A percentile compares a stretch with the other conserved stretches of the same genome.
Evolutionary conservation across 768 basidiomycete genomes (phyloP).

Genomic region (Kondoa malvinella): DNA sequence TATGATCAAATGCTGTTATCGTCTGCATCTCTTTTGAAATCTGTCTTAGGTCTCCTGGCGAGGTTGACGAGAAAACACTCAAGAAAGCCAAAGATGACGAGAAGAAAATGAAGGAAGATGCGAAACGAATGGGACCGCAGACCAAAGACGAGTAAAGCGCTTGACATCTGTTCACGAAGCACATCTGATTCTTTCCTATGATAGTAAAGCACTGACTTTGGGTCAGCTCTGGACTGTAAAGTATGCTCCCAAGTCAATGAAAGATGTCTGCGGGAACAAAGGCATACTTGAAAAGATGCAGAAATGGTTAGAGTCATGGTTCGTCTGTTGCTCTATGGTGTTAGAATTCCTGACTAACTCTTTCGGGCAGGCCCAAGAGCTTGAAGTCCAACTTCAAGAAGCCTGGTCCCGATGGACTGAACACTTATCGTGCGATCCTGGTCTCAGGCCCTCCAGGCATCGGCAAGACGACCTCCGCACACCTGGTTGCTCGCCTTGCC

Average conservation of each 20-base stretch:
- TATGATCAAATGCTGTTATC: slow-evolving; percentile 36
- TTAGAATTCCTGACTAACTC: background rate
- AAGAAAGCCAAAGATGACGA: slow-evolving; percentile 69
- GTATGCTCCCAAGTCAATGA: slow-evolving; percentile 72
- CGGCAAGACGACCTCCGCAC: slow-evolving; percentile 92
- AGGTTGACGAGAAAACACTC: slow-evolving; percentile 57
- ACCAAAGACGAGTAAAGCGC: slow-evolving; percentile 22
- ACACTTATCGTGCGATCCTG: slow-evolving; percentile 66
- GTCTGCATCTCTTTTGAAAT: background rate
- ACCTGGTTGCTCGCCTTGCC: slow-evolving; percentile 72
- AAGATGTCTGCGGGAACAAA: slow-evolving; percentile 94
- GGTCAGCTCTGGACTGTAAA: slow-evolving; percentile 81
- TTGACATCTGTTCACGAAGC: background rate
- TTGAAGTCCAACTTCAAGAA: slow-evolving; percentile 71
- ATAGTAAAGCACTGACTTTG: slow-evolving; percentile 6
- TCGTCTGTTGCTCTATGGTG: slow-evolving; percentile 23
- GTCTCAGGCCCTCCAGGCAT: slow-evolving; percentile 92
- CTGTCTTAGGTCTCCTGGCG: slow-evolving; percentile 23
- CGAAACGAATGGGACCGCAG: slow-evolving; percentile 48
- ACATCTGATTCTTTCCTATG: background rate
- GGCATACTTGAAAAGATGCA: slow-evolving; percentile 71
- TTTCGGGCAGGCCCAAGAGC: slow-evolving; percentile 48
- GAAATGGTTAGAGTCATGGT: slow-evolving; percentile 80
- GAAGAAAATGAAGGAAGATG: slow-evolving; percentile 52
- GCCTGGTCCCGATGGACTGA: slow-evolving; percentile 78